These are phyloP conservation scores for Thecaphora thlaspeos DNA, from an alignment of 1,284 basidiomycete species.

Conservation along the genomic window DNA sequence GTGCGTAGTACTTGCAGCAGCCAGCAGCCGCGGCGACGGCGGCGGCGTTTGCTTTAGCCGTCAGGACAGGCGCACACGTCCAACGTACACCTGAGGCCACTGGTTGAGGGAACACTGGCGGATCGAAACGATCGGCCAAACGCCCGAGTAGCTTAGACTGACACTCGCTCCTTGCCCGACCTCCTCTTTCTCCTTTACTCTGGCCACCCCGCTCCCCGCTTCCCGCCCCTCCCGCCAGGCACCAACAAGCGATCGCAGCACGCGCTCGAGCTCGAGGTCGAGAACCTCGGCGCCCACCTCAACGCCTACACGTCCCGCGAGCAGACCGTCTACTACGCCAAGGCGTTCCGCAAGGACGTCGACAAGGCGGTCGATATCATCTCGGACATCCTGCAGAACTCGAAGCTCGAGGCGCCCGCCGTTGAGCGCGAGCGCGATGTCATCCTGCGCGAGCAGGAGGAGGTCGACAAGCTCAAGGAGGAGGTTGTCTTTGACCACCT, in stretches of 20 bases:
- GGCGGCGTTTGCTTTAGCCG: slow-evolving; percentile 3
- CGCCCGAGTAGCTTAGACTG: no score
- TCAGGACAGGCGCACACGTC: no score
- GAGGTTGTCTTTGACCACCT: slow-evolving; percentile 99
- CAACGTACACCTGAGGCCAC: background rate
- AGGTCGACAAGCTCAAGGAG: slow-evolving; percentile 97
- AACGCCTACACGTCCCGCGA: slow-evolving; percentile 99
- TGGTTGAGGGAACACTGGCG: no score
- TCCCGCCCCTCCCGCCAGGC: slow-evolving; percentile 61
- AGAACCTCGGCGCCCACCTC: slow-evolving; percentile 95
- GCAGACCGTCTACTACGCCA: slow-evolving; percentile 99
- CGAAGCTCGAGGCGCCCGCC: slow-evolving; percentile 82
- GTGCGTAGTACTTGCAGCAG: slow-evolving; percentile 25
- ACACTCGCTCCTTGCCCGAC: background rate
- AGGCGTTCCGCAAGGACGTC: slow-evolving; percentile 96
- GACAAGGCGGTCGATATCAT: slow-evolving; percentile 91
- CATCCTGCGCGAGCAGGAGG: slow-evolving; percentile 95
- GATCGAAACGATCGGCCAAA: no score
- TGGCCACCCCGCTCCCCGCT: background rate
- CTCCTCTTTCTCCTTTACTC: background rate
- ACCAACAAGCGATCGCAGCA: slow-evolving; percentile 87
- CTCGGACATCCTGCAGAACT: slow-evolving; percentile 96
- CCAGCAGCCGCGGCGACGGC: background rate
- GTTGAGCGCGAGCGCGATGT: slow-evolving; percentile 97
- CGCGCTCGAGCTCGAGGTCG: slow-evolving; percentile 91